A percentile compares a stretch with the other conserved stretches of the same genome.
Conservation (phyloP, 192 early-diverging fungal species). For the Coemansia sp. region DNA sequence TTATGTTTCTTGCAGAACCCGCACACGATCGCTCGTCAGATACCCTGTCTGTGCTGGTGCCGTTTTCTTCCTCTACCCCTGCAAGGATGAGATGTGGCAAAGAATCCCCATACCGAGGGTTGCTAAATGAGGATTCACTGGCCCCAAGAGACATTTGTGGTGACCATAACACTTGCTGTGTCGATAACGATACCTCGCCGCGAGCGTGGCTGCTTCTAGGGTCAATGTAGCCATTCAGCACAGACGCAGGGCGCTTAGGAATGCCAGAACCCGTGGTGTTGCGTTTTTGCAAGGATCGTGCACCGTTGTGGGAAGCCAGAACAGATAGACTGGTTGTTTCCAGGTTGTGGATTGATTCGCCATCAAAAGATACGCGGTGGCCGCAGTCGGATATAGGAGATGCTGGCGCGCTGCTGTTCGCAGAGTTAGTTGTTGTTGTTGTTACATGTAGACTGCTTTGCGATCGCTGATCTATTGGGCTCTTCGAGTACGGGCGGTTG, state of each 20-base stretch:
- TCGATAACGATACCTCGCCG: constrained; percentile 42
- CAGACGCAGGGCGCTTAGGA: constrained; percentile 22
- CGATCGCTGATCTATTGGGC: constrained; percentile 22
- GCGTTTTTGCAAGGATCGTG: constrained; percentile 13
- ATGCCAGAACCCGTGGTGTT: constrained; percentile 18
- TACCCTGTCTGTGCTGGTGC: background rate
- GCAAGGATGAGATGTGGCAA: constrained; percentile 11
- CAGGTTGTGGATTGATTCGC: constrained; percentile 22
- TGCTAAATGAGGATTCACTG: constrained; percentile 29
- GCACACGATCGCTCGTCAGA: background rate
- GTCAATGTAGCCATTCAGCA: constrained; percentile 19
- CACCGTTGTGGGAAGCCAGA: constrained; percentile 21
- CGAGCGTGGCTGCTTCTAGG: constrained; percentile 24
- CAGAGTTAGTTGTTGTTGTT: background rate
- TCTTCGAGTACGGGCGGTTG: constrained; percentile 20
- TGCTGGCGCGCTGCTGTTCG: constrained; percentile 24
- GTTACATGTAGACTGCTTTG: constrained; percentile 23
- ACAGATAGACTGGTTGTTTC: constrained; percentile 31
- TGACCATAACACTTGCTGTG: constrained; percentile 52
- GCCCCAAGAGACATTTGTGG: constrained; percentile 36
- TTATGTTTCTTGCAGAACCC: background rate
- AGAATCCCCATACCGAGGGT: background rate
- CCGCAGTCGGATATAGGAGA: constrained; percentile 33
- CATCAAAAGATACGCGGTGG: constrained; percentile 47
- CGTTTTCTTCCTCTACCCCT: constrained; percentile 28